Evolutionary conservation across 495 filamentous ascomycete species (phyloP).

Genomic region (Xylaria scruposa): DNA sequence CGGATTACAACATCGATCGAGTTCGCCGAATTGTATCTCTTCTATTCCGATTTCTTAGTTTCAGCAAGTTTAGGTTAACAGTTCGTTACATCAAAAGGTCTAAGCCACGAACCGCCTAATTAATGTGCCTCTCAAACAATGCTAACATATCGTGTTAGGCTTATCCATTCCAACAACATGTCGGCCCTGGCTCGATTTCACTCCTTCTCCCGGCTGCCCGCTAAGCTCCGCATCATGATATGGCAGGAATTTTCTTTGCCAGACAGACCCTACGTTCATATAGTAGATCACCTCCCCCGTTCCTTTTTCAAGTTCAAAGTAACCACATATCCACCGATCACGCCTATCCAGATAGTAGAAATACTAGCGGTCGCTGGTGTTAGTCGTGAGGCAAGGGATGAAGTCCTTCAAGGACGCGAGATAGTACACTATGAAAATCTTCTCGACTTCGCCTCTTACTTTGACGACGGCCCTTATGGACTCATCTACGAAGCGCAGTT

Average conservation of each 20-base stretch:
- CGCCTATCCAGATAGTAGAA: neutral
- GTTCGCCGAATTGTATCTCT: neutral
- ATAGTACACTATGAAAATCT: neutral
- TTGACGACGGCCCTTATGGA: neutral
- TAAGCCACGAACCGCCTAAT: neutral
- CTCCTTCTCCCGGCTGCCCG: neutral
- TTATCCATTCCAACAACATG: neutral
- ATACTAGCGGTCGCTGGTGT: neutral
- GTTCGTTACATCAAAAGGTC: neutral
- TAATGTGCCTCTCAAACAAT: no score
- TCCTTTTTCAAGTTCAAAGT: neutral
- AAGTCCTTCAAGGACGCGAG: neutral
- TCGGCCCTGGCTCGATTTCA: neutral
- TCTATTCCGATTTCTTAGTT: neutral
- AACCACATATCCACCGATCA: neutral
- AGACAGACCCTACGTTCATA: neutral
- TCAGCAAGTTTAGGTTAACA: neutral
- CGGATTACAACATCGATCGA: neutral
- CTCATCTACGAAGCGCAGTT: neutral
- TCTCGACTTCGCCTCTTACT: neutral
- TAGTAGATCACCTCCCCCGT: neutral
- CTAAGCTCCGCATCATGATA: neutral
- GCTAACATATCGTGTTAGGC: no score
- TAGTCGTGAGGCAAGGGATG: neutral
- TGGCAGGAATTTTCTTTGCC: neutral